Conservation (phyloP, 306 rosid genomes). For the Delonix regia region DNA sequence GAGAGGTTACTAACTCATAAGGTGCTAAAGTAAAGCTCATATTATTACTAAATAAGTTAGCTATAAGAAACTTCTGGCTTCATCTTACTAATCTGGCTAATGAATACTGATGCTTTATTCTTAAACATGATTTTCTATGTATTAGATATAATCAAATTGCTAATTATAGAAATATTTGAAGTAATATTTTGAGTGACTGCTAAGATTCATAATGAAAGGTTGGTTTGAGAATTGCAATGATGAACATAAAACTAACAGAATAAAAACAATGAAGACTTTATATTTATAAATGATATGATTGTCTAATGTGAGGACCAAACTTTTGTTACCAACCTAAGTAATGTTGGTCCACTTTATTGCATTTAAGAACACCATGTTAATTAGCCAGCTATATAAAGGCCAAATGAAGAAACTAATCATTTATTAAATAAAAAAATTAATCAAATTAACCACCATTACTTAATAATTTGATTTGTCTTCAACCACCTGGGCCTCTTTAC, state of each 20-base stretch:
- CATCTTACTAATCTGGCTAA: no score
- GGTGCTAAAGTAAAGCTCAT: neutral
- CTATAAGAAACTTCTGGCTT: neutral
- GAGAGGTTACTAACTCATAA: neutral
- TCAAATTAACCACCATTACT: conserved; percentile 9
- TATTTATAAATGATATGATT: neutral
- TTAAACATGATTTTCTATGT: neutral
- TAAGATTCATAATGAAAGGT: conserved; percentile 41
- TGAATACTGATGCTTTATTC: neutral
- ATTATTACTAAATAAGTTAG: neutral
- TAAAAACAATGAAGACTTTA: neutral
- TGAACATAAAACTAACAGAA: conserved; percentile 24
- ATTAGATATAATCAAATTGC: conserved; percentile 7
- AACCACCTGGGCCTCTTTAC: conserved; percentile 28
- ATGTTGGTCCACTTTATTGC: conserved; percentile 13
- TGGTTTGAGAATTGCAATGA: conserved; percentile 37
- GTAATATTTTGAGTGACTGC: conserved; percentile 38
- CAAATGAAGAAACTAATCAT: neutral
- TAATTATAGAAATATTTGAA: conserved; percentile 26
- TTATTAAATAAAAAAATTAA: neutral
- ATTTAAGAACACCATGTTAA: neutral
- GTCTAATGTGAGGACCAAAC: conserved; percentile 20
- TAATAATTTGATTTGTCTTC: conserved; percentile 16
- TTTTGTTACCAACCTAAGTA: conserved; percentile 26
- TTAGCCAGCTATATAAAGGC: neutral